phyloP scores from a whole-genome alignment of 176 grass and related monocot genomes.

The Avena atlantica region DNA sequence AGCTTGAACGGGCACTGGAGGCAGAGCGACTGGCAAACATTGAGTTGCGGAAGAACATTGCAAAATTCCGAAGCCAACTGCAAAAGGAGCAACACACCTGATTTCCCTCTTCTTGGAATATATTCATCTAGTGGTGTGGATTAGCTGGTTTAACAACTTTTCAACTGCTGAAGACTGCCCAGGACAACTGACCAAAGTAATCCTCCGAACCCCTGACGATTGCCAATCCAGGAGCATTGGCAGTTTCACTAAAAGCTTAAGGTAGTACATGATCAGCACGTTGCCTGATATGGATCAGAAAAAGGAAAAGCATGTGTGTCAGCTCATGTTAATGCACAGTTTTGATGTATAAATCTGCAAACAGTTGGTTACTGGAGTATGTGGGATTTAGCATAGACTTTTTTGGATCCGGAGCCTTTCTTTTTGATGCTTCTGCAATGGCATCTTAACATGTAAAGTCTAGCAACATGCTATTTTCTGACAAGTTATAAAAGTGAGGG shows the following conservation, averaged over 20 bases:
- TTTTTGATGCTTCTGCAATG: neutral
- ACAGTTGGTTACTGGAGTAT: neutral
- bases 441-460: neutral
- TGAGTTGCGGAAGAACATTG: slow-evolving; percentile 67
- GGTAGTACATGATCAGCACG: neutral
- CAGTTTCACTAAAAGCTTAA: neutral
- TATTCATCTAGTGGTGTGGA: slow-evolving; percentile 20
- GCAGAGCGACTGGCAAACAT: slow-evolving; percentile 71
- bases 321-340: slow-evolving; percentile 9
- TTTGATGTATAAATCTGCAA: slow-evolving; percentile 18
- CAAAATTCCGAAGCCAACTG: slow-evolving; percentile 49
- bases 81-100: slow-evolving; percentile 44
- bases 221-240: neutral
- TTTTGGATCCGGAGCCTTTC: neutral
- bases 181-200: slow-evolving; percentile 13
- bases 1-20: slow-evolving; percentile 94
- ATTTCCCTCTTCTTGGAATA: slow-evolving; percentile 28
- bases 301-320: neutral
- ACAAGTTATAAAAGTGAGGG: neutral
- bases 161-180: neutral
- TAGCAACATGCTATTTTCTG: neutral
- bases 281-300: neutral
- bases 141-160: slow-evolving; percentile 18
- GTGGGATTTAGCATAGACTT: neutral
- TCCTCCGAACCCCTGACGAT: neutral